These are phyloP conservation scores for Auricularia auricula-judae DNA, from an alignment of 768 basidiomycete species.

Conservation along the genomic window DNA sequence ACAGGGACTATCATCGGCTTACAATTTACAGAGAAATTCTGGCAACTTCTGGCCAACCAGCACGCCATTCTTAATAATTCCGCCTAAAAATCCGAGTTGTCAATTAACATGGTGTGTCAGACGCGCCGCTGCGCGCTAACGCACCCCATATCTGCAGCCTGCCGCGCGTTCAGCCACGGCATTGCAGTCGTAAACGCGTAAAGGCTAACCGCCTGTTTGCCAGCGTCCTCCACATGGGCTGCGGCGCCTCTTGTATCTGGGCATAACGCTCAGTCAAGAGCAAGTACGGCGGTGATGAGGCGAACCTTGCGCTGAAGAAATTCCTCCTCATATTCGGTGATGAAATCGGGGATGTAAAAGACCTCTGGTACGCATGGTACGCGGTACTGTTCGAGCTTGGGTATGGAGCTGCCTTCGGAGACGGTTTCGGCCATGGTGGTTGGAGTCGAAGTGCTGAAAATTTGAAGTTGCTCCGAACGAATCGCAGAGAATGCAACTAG, in stretches of 20 bases:
- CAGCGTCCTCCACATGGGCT: slow-evolving; percentile 70
- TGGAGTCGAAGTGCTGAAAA: not conserved
- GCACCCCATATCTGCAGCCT: slow-evolving; percentile 70
- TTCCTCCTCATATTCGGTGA: slow-evolving; percentile 60
- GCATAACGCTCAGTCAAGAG: not conserved
- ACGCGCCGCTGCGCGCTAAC: slow-evolving; percentile 7
- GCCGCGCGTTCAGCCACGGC: not conserved
- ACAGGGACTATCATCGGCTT: slow-evolving; percentile 15
- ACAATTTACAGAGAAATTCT: slow-evolving; percentile 58
- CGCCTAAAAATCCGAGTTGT: slow-evolving; percentile 43
- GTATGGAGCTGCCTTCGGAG: not conserved
- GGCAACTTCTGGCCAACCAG: slow-evolving; percentile 66
- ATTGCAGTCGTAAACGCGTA: not conserved
- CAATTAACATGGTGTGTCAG: slow-evolving; percentile 1
- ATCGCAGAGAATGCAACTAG: too few species aligned
- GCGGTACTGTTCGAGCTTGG: not conserved
- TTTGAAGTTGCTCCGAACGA: too few species aligned
- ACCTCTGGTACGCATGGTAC: slow-evolving; percentile 17
- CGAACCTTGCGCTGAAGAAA: slow-evolving; percentile 68
- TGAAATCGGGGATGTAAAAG: slow-evolving; percentile 71
- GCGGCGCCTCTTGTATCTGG: slow-evolving; percentile 71
- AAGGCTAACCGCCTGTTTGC: slow-evolving; percentile 53
- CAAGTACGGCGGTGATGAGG: not conserved
- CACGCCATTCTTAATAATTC: slow-evolving; percentile 54
- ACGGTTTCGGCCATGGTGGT: not conserved